Base-by-base conservation (phyloP, 306 rosid genomes). In the Abrus precatorius region DNA sequence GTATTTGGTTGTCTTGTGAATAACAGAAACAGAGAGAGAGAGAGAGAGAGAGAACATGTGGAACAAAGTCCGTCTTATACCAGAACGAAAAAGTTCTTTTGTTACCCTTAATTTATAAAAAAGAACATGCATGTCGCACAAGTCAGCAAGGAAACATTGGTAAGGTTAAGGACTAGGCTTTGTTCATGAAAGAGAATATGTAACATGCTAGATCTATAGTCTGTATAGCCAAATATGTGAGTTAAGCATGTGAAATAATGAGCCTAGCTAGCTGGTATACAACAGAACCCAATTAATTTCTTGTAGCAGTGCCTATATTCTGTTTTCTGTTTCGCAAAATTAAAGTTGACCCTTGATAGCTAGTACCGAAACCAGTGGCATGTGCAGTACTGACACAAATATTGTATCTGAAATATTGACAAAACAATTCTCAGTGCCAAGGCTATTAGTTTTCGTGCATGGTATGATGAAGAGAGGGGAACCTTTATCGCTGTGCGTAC, bases 201-300 rank as follows among this genome's bases (percentile, higher is more conserved):
- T 69, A 82, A 69, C 75, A 63, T 74, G 76, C 44, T 62, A 48
- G 77, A 81, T 76, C 73, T 43, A 48, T 55, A 32, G 50, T 66
- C 7, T 71, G 77, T 13, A 12, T 65, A 33, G 34, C 78, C 78
- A 71, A 81, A 85, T 64, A 66, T 72, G 76, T n/a, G 69, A 77
- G 69, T 48, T 38, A 66, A 41, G 85, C 85, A 85, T 77, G 86
- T 82, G 88, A 82, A 82, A 82, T 73, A 60, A 77, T 82, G 84
- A 67, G 78, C 67, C 69, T 43, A 74, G 60, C 43, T 54, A 53
- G 74, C 55, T 80, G 77, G 66, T 48, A 57, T 41, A 65, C 72
- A 53, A 43, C 48, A 61, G 2, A 62, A 75, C 43, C 54, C 20
- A 84, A 85, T 67, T 66, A 75, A 49, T 80, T 45, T 62, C 27